Conservation (phyloP, 495 filamentous ascomycete genomes). For the Penicillium taxi region DNA sequence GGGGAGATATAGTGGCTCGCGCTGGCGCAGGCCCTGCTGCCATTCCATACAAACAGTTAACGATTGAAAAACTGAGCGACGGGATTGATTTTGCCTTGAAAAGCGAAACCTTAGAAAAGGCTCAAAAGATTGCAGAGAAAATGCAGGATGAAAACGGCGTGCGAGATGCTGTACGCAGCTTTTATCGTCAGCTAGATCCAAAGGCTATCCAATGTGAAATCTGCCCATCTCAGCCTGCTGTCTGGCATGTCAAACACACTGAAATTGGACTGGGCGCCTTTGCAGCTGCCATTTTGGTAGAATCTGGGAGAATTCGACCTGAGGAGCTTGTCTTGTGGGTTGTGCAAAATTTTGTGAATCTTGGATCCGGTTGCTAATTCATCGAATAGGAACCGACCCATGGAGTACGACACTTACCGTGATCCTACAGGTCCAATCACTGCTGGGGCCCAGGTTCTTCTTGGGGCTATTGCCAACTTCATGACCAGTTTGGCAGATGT, state of each 20-base stretch:
- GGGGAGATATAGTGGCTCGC: conserved; percentile 66
- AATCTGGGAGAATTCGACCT: conserved; percentile 53
- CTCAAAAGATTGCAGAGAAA: conserved; percentile 47
- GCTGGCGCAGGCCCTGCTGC: conserved; percentile 67
- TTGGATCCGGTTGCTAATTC: not conserved
- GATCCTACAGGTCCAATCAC: conserved; percentile 66
- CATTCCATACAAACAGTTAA: conserved; percentile 62
- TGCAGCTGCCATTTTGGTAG: conserved; percentile 56
- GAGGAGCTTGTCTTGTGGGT: conserved; percentile 61
- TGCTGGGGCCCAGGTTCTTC: conserved; percentile 61
- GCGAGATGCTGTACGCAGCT: conserved; percentile 55
- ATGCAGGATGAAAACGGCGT: conserved; percentile 61
- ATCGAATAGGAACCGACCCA: conserved; percentile 48
- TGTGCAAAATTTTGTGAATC: not conserved
- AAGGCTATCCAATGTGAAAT: conserved; percentile 56
- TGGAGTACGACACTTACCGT: conserved; percentile 64
- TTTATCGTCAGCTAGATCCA: conserved; percentile 59
- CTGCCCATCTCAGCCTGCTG: conserved; percentile 55
- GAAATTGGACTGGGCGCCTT: conserved; percentile 58
- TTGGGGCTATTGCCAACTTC: conserved; percentile 67
- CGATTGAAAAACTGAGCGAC: conserved; percentile 50
- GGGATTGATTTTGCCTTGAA: conserved; percentile 53
- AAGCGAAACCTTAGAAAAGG: conserved; percentile 47
- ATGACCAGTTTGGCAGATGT: conserved; percentile 78
- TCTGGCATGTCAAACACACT: conserved; percentile 61